These are phyloP conservation scores for Alternaria arborescens DNA, from an alignment of 2,329 filamentous ascomycete species.

Conservation along the genomic window DNA sequence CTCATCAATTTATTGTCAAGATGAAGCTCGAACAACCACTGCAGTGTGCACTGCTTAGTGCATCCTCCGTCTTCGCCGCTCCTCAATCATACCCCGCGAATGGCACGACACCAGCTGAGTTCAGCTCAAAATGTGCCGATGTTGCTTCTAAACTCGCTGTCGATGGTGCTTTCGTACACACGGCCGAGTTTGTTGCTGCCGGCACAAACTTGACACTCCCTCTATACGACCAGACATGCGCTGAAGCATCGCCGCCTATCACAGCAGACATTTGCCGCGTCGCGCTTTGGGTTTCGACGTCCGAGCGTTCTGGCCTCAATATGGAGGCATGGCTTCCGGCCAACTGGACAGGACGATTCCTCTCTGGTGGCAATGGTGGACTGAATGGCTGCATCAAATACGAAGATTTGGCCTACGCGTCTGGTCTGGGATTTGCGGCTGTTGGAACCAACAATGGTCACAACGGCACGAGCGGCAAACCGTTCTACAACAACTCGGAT, in stretches of 20 bases:
- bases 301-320: constrained; percentile 51
- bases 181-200: constrained; percentile 50
- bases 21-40: constrained; percentile 30
- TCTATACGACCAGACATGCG: constrained; percentile 54
- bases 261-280: constrained; percentile 53
- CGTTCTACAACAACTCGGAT: constrained; percentile 58
- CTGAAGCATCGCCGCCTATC: constrained; percentile 35
- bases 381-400: constrained; percentile 53
- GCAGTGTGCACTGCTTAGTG: constrained; percentile 23
- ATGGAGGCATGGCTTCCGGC: constrained; percentile 58
- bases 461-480: constrained; percentile 55
- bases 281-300: constrained; percentile 52
- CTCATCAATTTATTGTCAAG: constrained; percentile 6
- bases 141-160: constrained; percentile 44
- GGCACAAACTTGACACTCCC: constrained; percentile 53
- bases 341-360: constrained; percentile 52
- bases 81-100: constrained; percentile 3
- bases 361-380: constrained; percentile 51
- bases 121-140: constrained; percentile 34
- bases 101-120: constrained; percentile 18
- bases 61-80: constrained; percentile 16
- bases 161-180: constrained; percentile 48
- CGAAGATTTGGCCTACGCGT: constrained; percentile 50
- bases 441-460: constrained; percentile 56
- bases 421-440: constrained; percentile 51